A percentile compares a stretch with the other conserved stretches of the same genome.
Evolutionary conservation across 805 yeast genomes (phyloP).

Genomic region (Yarrowia alimentaria): DNA sequence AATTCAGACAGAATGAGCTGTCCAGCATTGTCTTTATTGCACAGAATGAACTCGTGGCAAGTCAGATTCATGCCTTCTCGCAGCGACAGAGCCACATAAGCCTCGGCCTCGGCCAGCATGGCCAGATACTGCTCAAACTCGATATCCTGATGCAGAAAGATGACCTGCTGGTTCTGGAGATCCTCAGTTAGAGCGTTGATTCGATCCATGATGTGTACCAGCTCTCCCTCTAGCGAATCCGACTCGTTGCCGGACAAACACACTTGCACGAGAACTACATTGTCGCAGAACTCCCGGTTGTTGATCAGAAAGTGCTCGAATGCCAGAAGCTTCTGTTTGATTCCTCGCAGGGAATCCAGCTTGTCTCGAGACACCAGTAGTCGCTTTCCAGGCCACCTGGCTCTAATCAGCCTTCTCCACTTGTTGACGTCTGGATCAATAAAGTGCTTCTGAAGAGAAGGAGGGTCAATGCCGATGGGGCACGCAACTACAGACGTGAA

Average conservation of each 20-base stretch:
- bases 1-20: conserved; percentile 89
- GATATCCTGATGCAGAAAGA: conserved; percentile 81
- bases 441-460: conserved; percentile 54
- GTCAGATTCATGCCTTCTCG: conserved; percentile 97
- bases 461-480: conserved; percentile 46
- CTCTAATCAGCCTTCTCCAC: conserved; percentile 70
- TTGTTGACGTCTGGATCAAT: conserved; percentile 37
- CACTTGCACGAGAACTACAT: conserved; percentile 77
- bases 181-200: conserved; percentile 79
- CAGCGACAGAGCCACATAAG: conserved; percentile 83
- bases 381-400: conserved; percentile 64
- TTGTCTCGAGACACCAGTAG: conserved; percentile 87
- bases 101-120: conserved; percentile 77
- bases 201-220: conserved; percentile 74
- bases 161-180: conserved; percentile 77
- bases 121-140: conserved; percentile 89
- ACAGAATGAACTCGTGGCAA: conserved; percentile 87
- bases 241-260: conserved; percentile 55
- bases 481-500: conserved; percentile 40
- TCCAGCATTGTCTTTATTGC: conserved; percentile 58
- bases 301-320: conserved; percentile 72
- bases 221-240: conserved; percentile 66
- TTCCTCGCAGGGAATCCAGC: conserved; percentile 81
- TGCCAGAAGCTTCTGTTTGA: conserved; percentile 81
- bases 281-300: conserved; percentile 68